These are phyloP conservation scores for Sphaerulina vaccinii DNA, from an alignment of 2,329 filamentous ascomycete species.

Conservation along the genomic window DNA sequence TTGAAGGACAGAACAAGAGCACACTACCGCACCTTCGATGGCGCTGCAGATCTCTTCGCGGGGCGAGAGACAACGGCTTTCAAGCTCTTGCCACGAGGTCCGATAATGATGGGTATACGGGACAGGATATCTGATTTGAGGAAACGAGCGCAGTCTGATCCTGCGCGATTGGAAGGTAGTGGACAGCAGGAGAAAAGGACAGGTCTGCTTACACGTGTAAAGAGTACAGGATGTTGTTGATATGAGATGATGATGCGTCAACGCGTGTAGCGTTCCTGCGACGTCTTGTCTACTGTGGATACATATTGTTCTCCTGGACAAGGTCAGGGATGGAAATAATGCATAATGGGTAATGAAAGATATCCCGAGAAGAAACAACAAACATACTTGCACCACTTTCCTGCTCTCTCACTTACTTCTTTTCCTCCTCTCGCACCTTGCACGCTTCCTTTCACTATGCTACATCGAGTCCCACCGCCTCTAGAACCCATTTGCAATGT, in stretches of 20 bases:
- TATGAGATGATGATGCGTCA: not conserved
- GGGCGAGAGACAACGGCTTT: conserved; percentile 2
- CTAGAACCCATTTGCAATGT: no score
- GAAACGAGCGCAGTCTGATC: conserved; percentile 27
- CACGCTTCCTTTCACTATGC: no score
- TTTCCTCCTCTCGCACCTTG: not conserved
- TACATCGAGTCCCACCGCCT: no score
- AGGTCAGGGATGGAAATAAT: not conserved
- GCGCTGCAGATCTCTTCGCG: conserved; percentile 16
- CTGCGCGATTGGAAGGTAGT: conserved; percentile 22
- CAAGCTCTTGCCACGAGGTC: conserved; percentile 5
- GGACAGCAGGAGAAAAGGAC: no score
- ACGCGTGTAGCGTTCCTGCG: not conserved
- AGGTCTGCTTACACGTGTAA: no score
- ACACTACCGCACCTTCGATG: conserved; percentile 19
- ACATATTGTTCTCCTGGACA: not conserved
- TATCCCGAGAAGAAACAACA: not conserved
- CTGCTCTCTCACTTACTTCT: not conserved
- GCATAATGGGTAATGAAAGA: conserved; percentile 3
- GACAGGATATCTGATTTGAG: conserved; percentile 26
- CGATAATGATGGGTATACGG: conserved; percentile 26
- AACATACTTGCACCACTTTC: not conserved
- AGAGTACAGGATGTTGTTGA: conserved; percentile 1
- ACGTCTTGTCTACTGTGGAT: conserved; percentile 1
- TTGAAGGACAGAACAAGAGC: conserved; percentile 12